Evolutionary conservation across 768 basidiomycete genomes (phyloP).

Genomic region (Suillus subalutaceus): DNA sequence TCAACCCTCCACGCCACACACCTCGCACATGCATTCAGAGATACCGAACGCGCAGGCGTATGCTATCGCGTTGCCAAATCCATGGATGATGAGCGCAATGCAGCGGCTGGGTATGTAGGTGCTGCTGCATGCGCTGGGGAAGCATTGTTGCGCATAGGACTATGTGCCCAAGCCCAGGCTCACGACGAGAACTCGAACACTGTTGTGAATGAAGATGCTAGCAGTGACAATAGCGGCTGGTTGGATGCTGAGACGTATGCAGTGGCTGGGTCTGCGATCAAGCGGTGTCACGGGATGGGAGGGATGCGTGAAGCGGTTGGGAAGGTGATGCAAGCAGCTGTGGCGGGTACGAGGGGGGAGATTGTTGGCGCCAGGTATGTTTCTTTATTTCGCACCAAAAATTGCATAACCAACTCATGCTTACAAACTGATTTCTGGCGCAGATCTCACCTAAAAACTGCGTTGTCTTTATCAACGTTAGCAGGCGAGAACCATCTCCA

Average conservation of each 20-base stretch:
- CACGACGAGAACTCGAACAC: too few species aligned
- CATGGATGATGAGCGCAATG: not conserved
- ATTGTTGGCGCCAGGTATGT: conserved; percentile 65
- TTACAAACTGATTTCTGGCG: conserved; percentile 20
- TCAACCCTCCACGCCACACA: conserved; percentile 55
- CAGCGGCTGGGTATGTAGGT: conserved; percentile 42
- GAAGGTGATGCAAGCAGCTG: conserved; percentile 52
- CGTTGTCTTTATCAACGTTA: conserved; percentile 57
- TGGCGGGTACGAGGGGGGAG: conserved; percentile 41
- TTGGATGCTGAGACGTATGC: conserved; percentile 31
- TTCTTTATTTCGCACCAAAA: conserved; percentile 11
- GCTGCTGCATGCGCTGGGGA: conserved; percentile 56
- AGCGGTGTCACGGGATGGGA: conserved; percentile 50
- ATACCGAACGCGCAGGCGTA: conserved; percentile 52
- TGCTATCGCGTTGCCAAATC: conserved; percentile 61
- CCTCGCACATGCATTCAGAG: conserved; percentile 36
- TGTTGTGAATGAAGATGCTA: not conserved
- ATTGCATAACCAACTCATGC: conserved; percentile 18
- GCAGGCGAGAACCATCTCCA: conserved; percentile 76
- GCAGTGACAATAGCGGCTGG: not conserved
- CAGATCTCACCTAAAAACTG: conserved; percentile 52
- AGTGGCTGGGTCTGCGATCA: conserved; percentile 41
- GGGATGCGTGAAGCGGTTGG: conserved; percentile 59
- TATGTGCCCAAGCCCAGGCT: conserved; percentile 17
- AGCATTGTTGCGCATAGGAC: conserved; percentile 52